phyloP scores from a whole-genome alignment of 805 yeast genomes.

The Jamesozyma spencerorum region DNA sequence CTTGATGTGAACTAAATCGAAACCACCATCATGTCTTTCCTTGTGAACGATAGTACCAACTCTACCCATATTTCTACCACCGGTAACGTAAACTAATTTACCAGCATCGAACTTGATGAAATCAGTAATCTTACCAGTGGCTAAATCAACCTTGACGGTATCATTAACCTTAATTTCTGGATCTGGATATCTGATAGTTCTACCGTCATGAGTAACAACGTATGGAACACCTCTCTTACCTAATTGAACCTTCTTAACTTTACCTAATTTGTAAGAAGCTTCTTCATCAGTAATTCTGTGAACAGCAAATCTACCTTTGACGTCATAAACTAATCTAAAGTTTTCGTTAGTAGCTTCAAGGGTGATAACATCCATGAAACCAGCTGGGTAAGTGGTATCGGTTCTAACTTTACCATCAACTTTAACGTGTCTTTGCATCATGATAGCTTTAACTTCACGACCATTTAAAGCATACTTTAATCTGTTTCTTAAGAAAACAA shows the following conservation, averaged over 20 bases:
- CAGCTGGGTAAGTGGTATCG: slow-evolving; percentile 97
- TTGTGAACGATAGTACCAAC: slow-evolving; percentile 93
- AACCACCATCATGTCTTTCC: slow-evolving; percentile 97
- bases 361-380: slow-evolving; percentile 98
- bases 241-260: slow-evolving; percentile 95
- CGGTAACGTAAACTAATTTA: slow-evolving; percentile 84
- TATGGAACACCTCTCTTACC: slow-evolving; percentile 98
- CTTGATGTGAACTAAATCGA: slow-evolving; percentile 94
- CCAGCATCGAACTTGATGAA: slow-evolving; percentile 90
- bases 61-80: slow-evolving; percentile 98
- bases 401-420: slow-evolving; percentile 99
- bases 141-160: slow-evolving; percentile 94
- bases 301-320: slow-evolving; percentile 98
- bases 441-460: slow-evolving; percentile 95
- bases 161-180: slow-evolving; percentile 95
- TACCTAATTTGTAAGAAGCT: slow-evolving; percentile 95
- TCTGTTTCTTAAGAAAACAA: slow-evolving; percentile 96
- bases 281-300: slow-evolving; percentile 99
- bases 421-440: slow-evolving; percentile 96
- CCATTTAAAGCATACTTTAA: slow-evolving; percentile 98
- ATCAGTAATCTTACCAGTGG: slow-evolving; percentile 87
- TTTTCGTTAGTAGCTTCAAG: slow-evolving; percentile 97
- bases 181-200: slow-evolving; percentile 99
- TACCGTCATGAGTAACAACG: slow-evolving; percentile 99
- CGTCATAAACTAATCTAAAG: slow-evolving; percentile 97